Evolutionary conservation across 2,329 filamentous ascomycete species (phyloP), one percentile per base, ranked within the genome.

Genomic region (Lasiodiplodia theobromae): DNA sequence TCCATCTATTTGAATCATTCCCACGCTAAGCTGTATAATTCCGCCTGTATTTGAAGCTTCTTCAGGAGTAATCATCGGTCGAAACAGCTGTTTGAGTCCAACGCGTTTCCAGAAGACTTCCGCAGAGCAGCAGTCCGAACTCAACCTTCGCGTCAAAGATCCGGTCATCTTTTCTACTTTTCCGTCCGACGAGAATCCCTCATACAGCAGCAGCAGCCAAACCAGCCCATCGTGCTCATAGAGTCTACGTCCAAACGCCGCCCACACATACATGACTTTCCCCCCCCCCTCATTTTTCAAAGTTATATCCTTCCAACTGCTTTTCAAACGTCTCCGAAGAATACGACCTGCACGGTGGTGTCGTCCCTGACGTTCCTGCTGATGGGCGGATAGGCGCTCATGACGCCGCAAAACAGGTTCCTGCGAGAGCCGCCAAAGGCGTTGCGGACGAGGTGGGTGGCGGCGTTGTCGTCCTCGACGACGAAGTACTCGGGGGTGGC

Each of bases 381-480:
- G 21, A 74, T 68, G 2, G 80, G 75, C 51, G 77, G 74, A 28
- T 73, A 69, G 3, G 80, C 71, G 25, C 72, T 79, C 70, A 83
- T 71, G 2, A 83, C 69, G 0, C 79, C 80, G 4, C 77, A 72
- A 14, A 84, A 80, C 38, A 85, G 70, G 1, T 76, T 74, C 40
- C 79, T 72, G 37, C 82, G 71, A 18, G 78, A 82, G 0, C 86
- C 86, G 8, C 86, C 86, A 53, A 87, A 77, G 2, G 85, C 83
- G 72, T 87, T 87, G 60, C 83, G 79, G 64, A 84, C 76, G 18
- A 88, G 74, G 76, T 86, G 85, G 3, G 83, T 81, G 0, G 85
- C 85, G 3, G 78, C 85, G 69, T 87, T 85, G 3, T 84, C 81
- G 70, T 87, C 85, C 71, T 86, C 82, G 16, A 84, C 80, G 12